phyloP scores from a whole-genome alignment of 768 basidiomycete genomes.

The Hericium erinaceus region DNA sequence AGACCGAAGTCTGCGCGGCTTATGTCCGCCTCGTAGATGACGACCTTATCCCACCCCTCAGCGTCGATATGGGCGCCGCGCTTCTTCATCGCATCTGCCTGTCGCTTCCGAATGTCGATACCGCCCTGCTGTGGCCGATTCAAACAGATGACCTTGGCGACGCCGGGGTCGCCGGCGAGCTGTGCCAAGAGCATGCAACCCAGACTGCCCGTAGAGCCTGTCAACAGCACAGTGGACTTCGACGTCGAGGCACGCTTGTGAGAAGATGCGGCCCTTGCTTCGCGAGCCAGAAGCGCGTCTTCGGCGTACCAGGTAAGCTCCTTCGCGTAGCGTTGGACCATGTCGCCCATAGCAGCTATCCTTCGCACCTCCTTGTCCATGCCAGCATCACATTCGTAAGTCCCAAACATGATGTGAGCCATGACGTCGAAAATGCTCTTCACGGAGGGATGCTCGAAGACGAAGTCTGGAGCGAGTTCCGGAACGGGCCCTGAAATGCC shows the following conservation, averaged over 20 bases:
- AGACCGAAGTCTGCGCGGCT: conserved; percentile 9
- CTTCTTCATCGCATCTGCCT: conserved; percentile 23
- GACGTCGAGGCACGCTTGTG: background rate
- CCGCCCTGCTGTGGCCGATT: conserved; percentile 15
- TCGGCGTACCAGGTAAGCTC: background rate
- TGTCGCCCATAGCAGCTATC: conserved; percentile 1
- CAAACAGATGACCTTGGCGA: conserved; percentile 24
- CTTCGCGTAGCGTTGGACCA: background rate
- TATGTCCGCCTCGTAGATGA: conserved; percentile 21
- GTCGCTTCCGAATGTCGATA: conserved; percentile 16
- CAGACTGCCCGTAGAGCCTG: conserved; percentile 31
- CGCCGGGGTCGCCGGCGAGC: conserved; percentile 18
- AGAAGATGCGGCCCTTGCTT: background rate
- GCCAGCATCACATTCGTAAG: background rate
- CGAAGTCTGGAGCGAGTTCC: conserved; percentile 3
- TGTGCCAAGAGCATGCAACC: conserved; percentile 26
- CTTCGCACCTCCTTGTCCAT: background rate
- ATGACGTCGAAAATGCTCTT: background rate
- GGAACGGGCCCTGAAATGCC: background rate
- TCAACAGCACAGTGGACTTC: conserved; percentile 24
- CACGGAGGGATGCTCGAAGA: conserved; percentile 4
- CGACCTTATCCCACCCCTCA: conserved; percentile 23
- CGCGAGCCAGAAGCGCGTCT: background rate
- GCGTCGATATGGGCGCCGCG: conserved; percentile 20
- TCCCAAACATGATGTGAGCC: background rate